Evolutionary conservation across 352 stramenopile genomes (phyloP).

Genomic region (Pythium vanterpoolii): DNA sequence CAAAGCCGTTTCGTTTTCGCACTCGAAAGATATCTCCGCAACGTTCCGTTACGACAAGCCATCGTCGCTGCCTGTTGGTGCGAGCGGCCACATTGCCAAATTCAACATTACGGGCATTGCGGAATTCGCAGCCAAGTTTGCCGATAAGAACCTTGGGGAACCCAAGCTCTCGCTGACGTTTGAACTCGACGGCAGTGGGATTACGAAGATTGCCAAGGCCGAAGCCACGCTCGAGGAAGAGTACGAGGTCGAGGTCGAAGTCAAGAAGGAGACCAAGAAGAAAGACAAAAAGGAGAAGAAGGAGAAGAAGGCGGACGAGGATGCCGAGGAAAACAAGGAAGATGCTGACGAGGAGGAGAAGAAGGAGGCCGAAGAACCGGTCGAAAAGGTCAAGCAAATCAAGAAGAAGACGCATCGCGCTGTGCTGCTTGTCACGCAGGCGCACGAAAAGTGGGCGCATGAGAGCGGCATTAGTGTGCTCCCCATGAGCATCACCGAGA

Average conservation of each 20-base stretch:
- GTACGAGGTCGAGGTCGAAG: constrained; percentile 64
- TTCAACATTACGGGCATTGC: constrained; percentile 94
- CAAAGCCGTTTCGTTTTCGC: constrained; percentile 95
- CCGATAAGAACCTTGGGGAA: constrained; percentile 83
- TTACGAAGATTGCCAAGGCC: constrained; percentile 89
- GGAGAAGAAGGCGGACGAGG: constrained; percentile 32
- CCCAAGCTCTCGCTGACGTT: constrained; percentile 96
- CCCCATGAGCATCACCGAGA: constrained; percentile 55
- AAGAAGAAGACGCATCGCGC: constrained; percentile 88
- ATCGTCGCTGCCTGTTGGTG: constrained; percentile 65
- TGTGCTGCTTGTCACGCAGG: constrained; percentile 58
- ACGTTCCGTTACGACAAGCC: constrained; percentile 91
- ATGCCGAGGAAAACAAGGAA: constrained; percentile 37
- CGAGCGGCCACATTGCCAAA: constrained; percentile 77
- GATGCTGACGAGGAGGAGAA: constrained; percentile 37
- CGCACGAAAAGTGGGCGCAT: constrained; percentile 30
- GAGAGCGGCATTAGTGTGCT: constrained; percentile 47
- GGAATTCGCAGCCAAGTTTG: constrained; percentile 85
- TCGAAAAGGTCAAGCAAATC: constrained; percentile 83
- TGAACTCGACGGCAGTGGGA: constrained; percentile 90
- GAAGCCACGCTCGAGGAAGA: constrained; percentile 90
- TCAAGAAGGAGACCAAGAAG: constrained; percentile 58
- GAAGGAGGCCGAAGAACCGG: constrained; percentile 47
- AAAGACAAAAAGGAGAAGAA: constrained; percentile 33
- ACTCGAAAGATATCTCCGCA: constrained; percentile 89